Base-by-base conservation (phyloP, 2,329 filamentous ascomycete genomes). In the Pyrenochaeta sp. region DNA sequence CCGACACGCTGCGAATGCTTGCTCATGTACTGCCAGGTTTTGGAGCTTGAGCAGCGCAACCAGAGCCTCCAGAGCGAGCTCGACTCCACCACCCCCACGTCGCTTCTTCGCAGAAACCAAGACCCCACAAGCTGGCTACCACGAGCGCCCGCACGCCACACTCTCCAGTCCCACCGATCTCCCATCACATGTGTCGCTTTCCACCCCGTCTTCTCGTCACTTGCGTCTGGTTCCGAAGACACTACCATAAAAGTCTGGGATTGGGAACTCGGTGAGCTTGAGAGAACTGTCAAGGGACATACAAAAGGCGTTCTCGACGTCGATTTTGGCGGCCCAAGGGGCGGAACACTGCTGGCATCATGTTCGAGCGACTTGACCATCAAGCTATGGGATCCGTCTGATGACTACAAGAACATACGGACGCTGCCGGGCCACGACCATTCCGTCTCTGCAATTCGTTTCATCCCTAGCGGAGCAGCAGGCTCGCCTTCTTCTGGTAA, bases 241-340 rank as follows among this genome's bases (percentile, higher is more conserved):
- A 89, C 84, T 41, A 96, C 89, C 6, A 96, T 97, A 70, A 96
- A 96, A 65, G 92, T 96, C 41, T 96, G 92, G 92, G 92, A 96
- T 65, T 96, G 91, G 88, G 92, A 96, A 64, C 75, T 95, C 17
- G 93, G 93, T 34, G 92, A 96, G 72, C 78, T 96, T 3, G 92
- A 96, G 69, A 79, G 87, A 51, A 96, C 92, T 0, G 82, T 96
- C 44, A 96, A 96, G 68, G 91, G 90, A 1, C 93, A 96, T 65
- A 96, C 91, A 4, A 91, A 89, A 65, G 84, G 90, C 3, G 90
- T 96, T 1, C 75, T 94, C 19, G 91, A 96, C 66, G 84, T 96
- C 23, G 92, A 96, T 64, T 96, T 89, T 73, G 92, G 93, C 24
- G 92, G 92, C 0, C 90, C 90, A 1, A 80, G 88, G 63, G 88